Percentiles rank a stretch among this genome's conserved stretches.
Conservation (phyloP, 441 rosid species). For the Populus trichocarpa region DNA sequence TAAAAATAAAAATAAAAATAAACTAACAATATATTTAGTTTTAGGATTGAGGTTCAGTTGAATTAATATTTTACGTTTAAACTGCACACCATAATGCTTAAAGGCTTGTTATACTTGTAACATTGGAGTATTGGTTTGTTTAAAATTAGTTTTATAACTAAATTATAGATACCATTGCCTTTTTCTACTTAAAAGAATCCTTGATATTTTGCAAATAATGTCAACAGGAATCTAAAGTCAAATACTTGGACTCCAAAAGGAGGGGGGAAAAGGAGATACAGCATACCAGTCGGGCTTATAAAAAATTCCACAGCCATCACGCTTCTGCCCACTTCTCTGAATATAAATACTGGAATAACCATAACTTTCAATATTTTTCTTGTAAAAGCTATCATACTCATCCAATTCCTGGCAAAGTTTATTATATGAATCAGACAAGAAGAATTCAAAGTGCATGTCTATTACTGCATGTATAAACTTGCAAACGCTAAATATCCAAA, state of each 20-base stretch:
- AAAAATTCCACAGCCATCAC: constrained; percentile 92
- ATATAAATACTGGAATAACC: constrained; percentile 78
- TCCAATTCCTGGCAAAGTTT: constrained; percentile 74
- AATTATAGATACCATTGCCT: not conserved
- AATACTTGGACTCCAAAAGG: constrained; percentile 1
- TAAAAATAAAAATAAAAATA: no score
- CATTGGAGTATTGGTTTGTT: not conserved
- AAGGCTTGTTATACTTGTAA: not conserved
- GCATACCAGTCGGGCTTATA: constrained; percentile 65
- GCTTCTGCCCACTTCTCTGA: constrained; percentile 82
- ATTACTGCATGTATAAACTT: not conserved
- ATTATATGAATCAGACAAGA: not conserved
- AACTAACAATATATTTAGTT: no score
- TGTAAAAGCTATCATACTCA: constrained; percentile 73
- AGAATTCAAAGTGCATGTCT: constrained; percentile 12
- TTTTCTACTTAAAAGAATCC: not conserved
- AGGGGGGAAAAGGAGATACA: not conserved
- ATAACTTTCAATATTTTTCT: constrained; percentile 46
- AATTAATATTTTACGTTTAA: not conserved
- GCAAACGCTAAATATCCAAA: not conserved
- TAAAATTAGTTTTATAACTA: not conserved
- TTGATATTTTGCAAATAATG: not conserved
- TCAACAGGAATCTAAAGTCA: not conserved
- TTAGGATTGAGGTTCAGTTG: not conserved
- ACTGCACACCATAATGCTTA: not conserved